Conservation (phyloP, 176 grass and related monocot species). For the Chrysopogon serrulatus region DNA sequence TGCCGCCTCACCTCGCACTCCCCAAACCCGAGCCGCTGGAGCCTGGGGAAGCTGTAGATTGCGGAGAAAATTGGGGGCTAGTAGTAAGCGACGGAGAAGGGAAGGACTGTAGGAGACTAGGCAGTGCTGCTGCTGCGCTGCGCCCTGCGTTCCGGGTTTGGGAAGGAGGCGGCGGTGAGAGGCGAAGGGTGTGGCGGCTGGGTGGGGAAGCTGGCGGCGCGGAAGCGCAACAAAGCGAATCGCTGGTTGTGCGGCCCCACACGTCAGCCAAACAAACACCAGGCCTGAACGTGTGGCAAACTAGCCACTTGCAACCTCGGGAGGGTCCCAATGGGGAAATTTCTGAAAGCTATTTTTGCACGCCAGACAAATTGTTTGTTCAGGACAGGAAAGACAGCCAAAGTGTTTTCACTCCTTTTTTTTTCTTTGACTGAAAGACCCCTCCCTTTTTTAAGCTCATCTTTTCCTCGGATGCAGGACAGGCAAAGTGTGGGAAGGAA, state of each 20-base stretch:
- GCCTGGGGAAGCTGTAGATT: not conserved
- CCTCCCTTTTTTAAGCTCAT: no score
- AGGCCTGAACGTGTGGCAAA: not conserved
- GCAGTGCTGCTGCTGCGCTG: not conserved
- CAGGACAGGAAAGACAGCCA: not conserved
- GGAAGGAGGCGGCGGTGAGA: not conserved
- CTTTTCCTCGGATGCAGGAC: no score
- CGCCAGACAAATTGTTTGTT: not conserved
- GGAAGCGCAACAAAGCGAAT: not conserved
- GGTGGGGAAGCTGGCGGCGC: not conserved
- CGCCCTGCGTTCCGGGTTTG: not conserved
- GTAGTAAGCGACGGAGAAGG: not conserved
- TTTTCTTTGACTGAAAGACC: no score
- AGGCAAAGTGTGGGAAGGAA: no score
- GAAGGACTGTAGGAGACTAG: not conserved
- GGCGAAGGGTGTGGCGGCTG: not conserved
- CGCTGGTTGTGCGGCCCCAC: not conserved
- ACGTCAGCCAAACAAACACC: not conserved
- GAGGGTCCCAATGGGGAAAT: not conserved
- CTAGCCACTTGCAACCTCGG: not conserved
- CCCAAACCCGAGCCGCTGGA: constrained; percentile 15
- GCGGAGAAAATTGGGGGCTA: not conserved
- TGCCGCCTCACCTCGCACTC: not conserved
- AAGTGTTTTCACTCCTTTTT: no score
- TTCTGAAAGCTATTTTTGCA: not conserved